phyloP scores from a whole-genome alignment of 2,329 filamentous ascomycete species.

The Colletotrichum aenigma region DNA sequence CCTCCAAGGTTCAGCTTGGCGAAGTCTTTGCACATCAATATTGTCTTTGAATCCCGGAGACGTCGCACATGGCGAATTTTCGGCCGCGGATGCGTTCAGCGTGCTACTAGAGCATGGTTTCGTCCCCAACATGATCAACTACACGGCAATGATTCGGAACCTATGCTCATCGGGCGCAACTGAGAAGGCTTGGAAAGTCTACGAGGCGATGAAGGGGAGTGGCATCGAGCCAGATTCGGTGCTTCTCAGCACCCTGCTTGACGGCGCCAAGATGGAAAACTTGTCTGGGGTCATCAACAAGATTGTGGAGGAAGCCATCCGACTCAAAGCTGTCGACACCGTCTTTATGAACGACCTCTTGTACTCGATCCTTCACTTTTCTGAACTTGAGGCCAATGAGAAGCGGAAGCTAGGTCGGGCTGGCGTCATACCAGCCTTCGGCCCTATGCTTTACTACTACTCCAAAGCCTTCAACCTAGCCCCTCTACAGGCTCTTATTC shows the following conservation, averaged over 20 bases:
- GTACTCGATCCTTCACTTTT: slow-evolving; percentile 46
- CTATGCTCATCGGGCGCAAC: slow-evolving; percentile 69
- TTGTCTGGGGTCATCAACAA: slow-evolving; percentile 56
- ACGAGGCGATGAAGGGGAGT: slow-evolving; percentile 63
- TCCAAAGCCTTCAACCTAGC: slow-evolving; percentile 50
- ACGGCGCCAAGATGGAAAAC: slow-evolving; percentile 66
- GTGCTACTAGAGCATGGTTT: slow-evolving; percentile 65
- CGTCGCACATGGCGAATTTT: slow-evolving; percentile 25
- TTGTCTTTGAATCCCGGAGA: slow-evolving; percentile 45
- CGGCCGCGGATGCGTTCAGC: slow-evolving; percentile 58
- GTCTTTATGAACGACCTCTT: slow-evolving; percentile 53
- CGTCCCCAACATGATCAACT: slow-evolving; percentile 64
- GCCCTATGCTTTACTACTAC: slow-evolving; percentile 54
- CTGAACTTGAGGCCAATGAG: slow-evolving; percentile 41
- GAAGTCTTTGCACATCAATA: slow-evolving; percentile 63
- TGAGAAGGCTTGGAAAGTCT: slow-evolving; percentile 67
- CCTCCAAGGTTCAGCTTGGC: slow-evolving; percentile 50
- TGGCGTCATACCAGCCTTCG: slow-evolving; percentile 44
- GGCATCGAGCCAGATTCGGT: slow-evolving; percentile 67
- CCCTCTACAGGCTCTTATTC: slow-evolving; percentile 46
- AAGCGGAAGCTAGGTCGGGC: slow-evolving; percentile 28
- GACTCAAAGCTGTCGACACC: slow-evolving; percentile 52
- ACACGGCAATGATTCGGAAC: slow-evolving; percentile 74
- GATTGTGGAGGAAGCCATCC: slow-evolving; percentile 35
- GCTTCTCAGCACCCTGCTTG: slow-evolving; percentile 73